Evolutionary conservation across 2,329 filamentous ascomycete species (phyloP).

Genomic region (Amphichorda felina): DNA sequence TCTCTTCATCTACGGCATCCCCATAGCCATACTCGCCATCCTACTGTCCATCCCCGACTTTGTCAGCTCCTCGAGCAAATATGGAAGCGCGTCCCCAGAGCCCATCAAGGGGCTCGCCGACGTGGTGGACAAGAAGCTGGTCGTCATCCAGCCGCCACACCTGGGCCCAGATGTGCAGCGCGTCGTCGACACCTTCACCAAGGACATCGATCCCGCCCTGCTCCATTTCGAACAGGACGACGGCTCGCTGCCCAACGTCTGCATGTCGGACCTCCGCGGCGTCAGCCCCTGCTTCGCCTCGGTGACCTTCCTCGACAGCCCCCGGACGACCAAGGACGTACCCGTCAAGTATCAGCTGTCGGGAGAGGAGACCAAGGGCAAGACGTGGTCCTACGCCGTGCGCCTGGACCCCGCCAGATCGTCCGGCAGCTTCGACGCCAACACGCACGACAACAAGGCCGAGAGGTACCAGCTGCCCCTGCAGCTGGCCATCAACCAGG

Average conservation of each 20-base stretch:
- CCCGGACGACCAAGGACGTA: slow-evolving; percentile 7
- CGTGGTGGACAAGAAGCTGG: slow-evolving; percentile 11
- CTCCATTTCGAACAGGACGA: slow-evolving; percentile 9
- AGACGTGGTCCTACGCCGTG: slow-evolving; percentile 2
- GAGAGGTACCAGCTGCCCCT: slow-evolving; percentile 1
- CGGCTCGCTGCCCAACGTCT: slow-evolving; percentile 7
- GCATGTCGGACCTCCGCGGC: slow-evolving; percentile 12
- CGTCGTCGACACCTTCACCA: slow-evolving; percentile 7
- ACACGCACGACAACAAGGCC: background rate
- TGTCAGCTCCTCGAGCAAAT: slow-evolving; percentile 4
- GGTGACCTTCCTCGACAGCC: slow-evolving; percentile 16
- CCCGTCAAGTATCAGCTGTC: background rate
- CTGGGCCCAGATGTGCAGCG: slow-evolving; percentile 12
- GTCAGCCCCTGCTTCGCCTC: slow-evolving; percentile 15
- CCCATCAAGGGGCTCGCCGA: slow-evolving; percentile 10
- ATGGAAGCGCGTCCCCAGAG: slow-evolving; percentile 7
- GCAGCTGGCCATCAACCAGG: slow-evolving; percentile 2
- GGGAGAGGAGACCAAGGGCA: background rate
- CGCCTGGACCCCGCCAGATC: background rate
- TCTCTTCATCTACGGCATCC: slow-evolving; percentile 12
- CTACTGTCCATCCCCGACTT: slow-evolving; percentile 16
- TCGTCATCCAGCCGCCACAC: slow-evolving; percentile 10
- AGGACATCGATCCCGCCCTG: background rate
- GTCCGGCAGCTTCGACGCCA: slow-evolving; percentile 1
- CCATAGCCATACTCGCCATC: slow-evolving; percentile 15